These are phyloP conservation scores for Xylaria intraflava DNA, from an alignment of 495 filamentous ascomycete genomes.

Conservation along the genomic window DNA sequence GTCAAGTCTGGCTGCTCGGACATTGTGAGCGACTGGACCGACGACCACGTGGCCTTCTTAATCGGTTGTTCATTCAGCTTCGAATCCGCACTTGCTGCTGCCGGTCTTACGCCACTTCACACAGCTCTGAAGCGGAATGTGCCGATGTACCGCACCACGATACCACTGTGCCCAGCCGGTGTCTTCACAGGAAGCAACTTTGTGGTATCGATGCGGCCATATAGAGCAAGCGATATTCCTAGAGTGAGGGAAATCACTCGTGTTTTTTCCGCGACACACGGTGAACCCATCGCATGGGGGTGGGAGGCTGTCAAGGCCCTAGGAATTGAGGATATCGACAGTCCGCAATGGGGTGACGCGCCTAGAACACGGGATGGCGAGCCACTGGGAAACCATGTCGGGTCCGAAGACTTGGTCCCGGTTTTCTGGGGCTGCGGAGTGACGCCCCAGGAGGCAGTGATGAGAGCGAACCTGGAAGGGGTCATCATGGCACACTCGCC, in stretches of 20 bases:
- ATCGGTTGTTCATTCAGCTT: constrained; percentile 56
- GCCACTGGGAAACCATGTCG: constrained; percentile 13
- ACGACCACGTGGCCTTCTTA: constrained; percentile 47
- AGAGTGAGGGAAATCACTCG: constrained; percentile 43
- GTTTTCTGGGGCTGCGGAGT: constrained; percentile 57
- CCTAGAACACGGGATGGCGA: constrained; percentile 27
- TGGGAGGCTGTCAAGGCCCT: constrained; percentile 45
- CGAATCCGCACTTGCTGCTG: constrained; percentile 40
- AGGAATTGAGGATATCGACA: constrained; percentile 39
- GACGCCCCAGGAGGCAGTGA: constrained; percentile 52
- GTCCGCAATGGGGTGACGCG: constrained; percentile 42
- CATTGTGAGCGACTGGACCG: constrained; percentile 41
- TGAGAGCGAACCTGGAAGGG: constrained; percentile 41
- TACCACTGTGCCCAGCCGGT: constrained; percentile 44
- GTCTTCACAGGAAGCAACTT: constrained; percentile 43
- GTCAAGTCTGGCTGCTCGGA: constrained; percentile 20
- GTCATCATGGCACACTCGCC: constrained; percentile 49
- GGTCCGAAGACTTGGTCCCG: constrained; percentile 39
- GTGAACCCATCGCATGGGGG: constrained; percentile 55
- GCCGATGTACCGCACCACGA: constrained; percentile 48
- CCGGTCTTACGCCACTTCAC: constrained; percentile 42
- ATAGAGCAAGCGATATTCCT: constrained; percentile 38
- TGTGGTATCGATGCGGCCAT: constrained; percentile 53
- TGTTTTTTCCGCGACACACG: constrained; percentile 42
- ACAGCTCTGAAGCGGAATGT: constrained; percentile 32